Evolutionary conservation across 2,329 filamentous ascomycete species (phyloP).

Genomic region (Calonectria hawksworthii): DNA sequence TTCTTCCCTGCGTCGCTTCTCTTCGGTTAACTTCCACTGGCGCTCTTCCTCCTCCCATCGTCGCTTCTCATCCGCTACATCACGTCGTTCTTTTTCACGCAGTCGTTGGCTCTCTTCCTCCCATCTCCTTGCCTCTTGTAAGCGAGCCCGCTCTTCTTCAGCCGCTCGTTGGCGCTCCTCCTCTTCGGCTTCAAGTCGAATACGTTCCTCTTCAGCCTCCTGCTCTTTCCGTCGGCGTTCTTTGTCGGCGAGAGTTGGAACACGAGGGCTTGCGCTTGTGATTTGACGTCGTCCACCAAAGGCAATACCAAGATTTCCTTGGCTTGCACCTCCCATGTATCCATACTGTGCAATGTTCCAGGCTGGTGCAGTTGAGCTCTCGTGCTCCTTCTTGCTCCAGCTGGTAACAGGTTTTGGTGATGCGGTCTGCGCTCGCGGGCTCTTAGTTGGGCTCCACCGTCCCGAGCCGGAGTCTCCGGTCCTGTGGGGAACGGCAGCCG

Average conservation of each 20-base stretch:
- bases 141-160: conserved; percentile 72
- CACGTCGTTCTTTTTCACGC: conserved; percentile 71
- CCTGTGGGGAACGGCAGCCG: conserved; percentile 60
- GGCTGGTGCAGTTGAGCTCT: conserved; percentile 85
- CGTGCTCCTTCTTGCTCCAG: conserved; percentile 90
- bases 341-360: conserved; percentile 99
- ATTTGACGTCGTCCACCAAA: conserved; percentile 96
- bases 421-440: conserved; percentile 66
- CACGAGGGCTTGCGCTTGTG: conserved; percentile 82
- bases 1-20: conserved; percentile 79
- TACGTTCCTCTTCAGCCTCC: conserved; percentile 71
- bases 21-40: conserved; percentile 83
- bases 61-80: conserved; percentile 77
- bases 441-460: conserved; percentile 74
- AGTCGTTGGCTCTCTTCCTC: conserved; percentile 73
- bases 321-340: conserved; percentile 97
- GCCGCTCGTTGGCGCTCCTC: conserved; percentile 62
- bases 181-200: conserved; percentile 67
- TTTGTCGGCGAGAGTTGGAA: conserved; percentile 88
- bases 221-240: conserved; percentile 75
- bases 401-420: conserved; percentile 77
- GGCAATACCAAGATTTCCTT: conserved; percentile 93
- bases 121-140: conserved; percentile 77
- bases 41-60: conserved; percentile 84
- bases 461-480: conserved; percentile 69